A percentile compares a stretch with the other conserved stretches of the same genome.
Conservation (phyloP, 768 basidiomycete genomes). For the Agaricus sinodeliciosus region DNA sequence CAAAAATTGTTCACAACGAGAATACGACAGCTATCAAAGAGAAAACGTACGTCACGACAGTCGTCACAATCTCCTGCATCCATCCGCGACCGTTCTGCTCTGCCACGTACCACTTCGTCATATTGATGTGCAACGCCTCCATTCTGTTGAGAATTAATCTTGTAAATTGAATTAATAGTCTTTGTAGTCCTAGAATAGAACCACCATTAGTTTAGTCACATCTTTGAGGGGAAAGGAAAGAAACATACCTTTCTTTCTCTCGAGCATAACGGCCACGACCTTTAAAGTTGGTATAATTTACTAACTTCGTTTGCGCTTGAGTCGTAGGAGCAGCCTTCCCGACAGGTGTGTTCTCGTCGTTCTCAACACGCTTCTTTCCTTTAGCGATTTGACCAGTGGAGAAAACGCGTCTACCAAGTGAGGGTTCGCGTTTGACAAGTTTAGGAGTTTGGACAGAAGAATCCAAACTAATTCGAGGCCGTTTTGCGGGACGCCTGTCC, state of each 20-base stretch:
- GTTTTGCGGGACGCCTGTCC: slow-evolving; percentile 1
- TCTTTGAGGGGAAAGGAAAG: background rate
- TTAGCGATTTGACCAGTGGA: slow-evolving; percentile 1
- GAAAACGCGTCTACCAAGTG: background rate
- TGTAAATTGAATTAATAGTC: slow-evolving; percentile 59
- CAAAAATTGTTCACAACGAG: background rate
- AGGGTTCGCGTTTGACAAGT: background rate
- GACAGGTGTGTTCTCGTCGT: slow-evolving; percentile 9
- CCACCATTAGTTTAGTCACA: background rate
- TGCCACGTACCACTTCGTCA: slow-evolving; percentile 70
- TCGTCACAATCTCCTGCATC: slow-evolving; percentile 78
- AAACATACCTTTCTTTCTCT: slow-evolving; percentile 21
- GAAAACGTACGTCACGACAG: slow-evolving; percentile 58
- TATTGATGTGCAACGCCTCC: slow-evolving; percentile 61
- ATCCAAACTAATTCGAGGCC: background rate
- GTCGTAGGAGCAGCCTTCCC: background rate
- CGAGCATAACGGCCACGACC: slow-evolving; percentile 13
- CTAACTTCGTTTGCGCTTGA: background rate
- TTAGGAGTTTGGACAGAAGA: background rate
- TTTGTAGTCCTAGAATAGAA: slow-evolving; percentile 20
- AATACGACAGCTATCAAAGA: background rate
- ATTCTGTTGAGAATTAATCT: slow-evolving; percentile 62
- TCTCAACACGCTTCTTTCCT: background rate
- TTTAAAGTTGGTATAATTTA: slow-evolving; percentile 9
- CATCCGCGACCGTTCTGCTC: slow-evolving; percentile 56